Conservation (phyloP, 441 rosid genomes). For the Monsonia emarginata region DNA sequence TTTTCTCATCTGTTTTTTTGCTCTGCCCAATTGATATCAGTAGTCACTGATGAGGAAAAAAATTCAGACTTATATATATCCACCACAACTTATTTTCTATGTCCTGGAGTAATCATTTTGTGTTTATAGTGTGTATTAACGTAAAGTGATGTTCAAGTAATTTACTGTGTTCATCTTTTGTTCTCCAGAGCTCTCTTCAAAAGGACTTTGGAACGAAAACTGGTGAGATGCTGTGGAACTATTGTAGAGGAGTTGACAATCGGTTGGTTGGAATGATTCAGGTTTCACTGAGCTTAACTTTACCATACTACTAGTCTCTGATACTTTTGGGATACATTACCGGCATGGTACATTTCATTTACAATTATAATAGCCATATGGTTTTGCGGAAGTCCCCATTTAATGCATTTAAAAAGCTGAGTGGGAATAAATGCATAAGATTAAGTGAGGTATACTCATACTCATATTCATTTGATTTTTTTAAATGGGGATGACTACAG, state of each 20-base stretch:
- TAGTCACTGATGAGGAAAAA: too few relatives aligned
- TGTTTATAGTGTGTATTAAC: not conserved
- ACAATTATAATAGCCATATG: not conserved
- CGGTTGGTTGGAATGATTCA: conserved; percentile 65
- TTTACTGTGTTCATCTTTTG: conserved; percentile 12
- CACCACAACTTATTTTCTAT: not conserved
- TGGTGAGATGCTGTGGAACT: conserved; percentile 94
- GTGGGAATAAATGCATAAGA: not conserved
- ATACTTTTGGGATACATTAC: conserved; percentile 1
- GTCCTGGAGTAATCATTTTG: conserved; percentile 6
- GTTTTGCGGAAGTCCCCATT: not conserved
- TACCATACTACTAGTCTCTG: not conserved
- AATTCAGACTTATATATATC: too few relatives aligned
- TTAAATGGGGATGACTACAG: not conserved
- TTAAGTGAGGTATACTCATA: not conserved
- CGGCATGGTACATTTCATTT: not conserved
- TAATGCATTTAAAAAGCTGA: not conserved
- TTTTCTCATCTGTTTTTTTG: too few relatives aligned
- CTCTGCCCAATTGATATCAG: too few relatives aligned
- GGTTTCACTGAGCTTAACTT: conserved; percentile 33
- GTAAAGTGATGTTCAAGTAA: conserved; percentile 8
- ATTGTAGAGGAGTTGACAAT: conserved; percentile 76
- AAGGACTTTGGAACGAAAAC: conserved; percentile 80
- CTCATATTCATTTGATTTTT: not conserved
- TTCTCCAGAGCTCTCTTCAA: conserved; percentile 58